Conservation (phyloP, 2,329 filamentous ascomycete genomes). For the Penicillium corylophilum region DNA sequence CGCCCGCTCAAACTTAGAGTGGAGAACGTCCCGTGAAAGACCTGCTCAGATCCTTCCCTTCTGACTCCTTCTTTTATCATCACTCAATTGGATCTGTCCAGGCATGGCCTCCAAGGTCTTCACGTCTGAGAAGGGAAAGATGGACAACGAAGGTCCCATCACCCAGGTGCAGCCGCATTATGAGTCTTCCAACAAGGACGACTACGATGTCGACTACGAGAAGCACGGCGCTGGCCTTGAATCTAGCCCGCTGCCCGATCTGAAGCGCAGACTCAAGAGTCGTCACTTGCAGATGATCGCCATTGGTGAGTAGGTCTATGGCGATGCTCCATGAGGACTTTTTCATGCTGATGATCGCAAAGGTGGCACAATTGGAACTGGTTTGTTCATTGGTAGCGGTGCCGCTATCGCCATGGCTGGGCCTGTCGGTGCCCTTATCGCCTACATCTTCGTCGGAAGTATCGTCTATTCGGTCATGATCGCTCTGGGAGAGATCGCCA, state of each 20-base stretch:
- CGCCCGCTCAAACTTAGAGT: neutral
- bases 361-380: slow-evolving; percentile 68
- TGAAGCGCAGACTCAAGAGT: slow-evolving; percentile 78
- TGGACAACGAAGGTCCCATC: slow-evolving; percentile 25
- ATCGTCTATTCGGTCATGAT: slow-evolving; percentile 76
- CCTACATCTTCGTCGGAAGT: slow-evolving; percentile 66
- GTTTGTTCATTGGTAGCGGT: slow-evolving; percentile 68
- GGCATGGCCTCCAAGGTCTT: slow-evolving; percentile 25
- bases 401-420: slow-evolving; percentile 61
- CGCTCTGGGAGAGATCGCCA: slow-evolving; percentile 66
- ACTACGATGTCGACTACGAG: slow-evolving; percentile 37
- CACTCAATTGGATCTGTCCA: slow-evolving; percentile 5
- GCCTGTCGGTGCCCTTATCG: slow-evolving; percentile 65
- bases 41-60: slow-evolving; percentile 11
- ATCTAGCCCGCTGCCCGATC: slow-evolving; percentile 61
- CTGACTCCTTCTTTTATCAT: slow-evolving; percentile 2
- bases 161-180: slow-evolving; percentile 19
- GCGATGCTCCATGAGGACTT: neutral
- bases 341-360: neutral
- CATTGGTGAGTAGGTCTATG: slow-evolving; percentile 66
- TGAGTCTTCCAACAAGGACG: slow-evolving; percentile 1
- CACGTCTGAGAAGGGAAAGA: slow-evolving; percentile 25
- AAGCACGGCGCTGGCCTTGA: slow-evolving; percentile 40
- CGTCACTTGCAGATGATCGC: slow-evolving; percentile 98
- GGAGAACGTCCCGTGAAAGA: slow-evolving; percentile 1